Evolutionary conservation across 2,329 filamentous ascomycete species (phyloP), one percentile per base, ranked within the genome.

Genomic region (Sphaceloma murrayae): DNA sequence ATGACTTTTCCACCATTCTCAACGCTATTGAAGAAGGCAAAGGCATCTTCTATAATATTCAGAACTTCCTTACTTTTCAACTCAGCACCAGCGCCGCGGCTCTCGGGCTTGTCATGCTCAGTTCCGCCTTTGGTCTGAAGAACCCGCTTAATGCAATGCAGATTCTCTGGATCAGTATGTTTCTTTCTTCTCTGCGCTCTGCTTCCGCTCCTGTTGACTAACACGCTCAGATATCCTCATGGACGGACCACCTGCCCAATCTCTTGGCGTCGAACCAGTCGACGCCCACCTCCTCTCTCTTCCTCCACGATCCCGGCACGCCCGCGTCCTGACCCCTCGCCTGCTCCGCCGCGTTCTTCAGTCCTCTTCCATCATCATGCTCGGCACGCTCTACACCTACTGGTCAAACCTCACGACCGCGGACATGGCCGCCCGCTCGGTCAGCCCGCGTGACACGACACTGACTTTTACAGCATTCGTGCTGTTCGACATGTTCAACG

Each of bases 391-490:
- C 65, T 72, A 82, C 31, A 84, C 94, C 45, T 98, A 98, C 66
- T 79, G 85, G 53, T 82, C 80, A 58, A 89, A 96, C 67, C 95
- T 98, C 85, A 69, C 80, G 38, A 73, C 77, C 17, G 86, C 93
- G 58, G 80, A 85, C 45, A 56, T 62, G 24, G 53, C 52, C 21
- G 55, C 57, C 1, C 58, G 60, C 33, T 69, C 80, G 47, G 84
- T 96, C 48, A 93, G 82, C 1, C 85, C 85, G 39, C 86, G 93
- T 54, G 91, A 98, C 65, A 98, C 91, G 1, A 98, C 91, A 51
- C 95, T 98, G 84, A 96, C 91, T 0, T 98, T 98, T 61, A 98
- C 91, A 4, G 94, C 88, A 65, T 98, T 98, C 59, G 91, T 98
- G 34, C 76, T 98, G 44, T 98, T 96, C 64, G 91, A 98, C 70